Evolutionary conservation across 192 early-diverging fungal genomes (phyloP).

Genomic region (Coemansia sp.): DNA sequence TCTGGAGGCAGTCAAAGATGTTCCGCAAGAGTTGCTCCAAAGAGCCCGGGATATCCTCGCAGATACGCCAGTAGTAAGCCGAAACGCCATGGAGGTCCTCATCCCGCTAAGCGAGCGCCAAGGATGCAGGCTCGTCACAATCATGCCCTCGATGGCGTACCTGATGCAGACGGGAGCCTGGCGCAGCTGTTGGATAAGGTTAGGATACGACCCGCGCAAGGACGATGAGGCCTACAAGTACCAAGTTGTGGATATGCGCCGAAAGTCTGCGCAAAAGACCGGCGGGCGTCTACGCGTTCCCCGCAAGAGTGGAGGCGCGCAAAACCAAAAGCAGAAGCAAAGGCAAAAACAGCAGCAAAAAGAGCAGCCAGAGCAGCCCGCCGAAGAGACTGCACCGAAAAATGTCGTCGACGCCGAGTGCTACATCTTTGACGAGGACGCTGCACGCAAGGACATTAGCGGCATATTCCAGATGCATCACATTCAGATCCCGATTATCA

Average conservation of each 20-base stretch:
- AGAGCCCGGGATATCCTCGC: constrained; percentile 29
- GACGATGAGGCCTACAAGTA: constrained; percentile 42
- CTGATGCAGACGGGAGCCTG: constrained; percentile 43
- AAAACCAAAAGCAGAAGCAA: too few species aligned
- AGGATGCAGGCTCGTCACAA: background rate
- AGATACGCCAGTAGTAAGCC: constrained; percentile 31
- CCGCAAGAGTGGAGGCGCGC: background rate
- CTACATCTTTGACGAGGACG: constrained; percentile 28
- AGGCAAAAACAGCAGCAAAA: too few species aligned
- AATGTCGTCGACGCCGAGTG: constrained; percentile 7
- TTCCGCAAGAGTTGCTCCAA: constrained; percentile 18
- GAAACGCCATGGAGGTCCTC: constrained; percentile 43
- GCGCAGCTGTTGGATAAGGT: constrained; percentile 56
- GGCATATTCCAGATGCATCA: constrained; percentile 46
- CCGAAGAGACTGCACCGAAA: background rate
- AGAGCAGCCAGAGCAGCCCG: background rate
- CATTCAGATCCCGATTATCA: constrained; percentile 22
- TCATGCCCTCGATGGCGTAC: constrained; percentile 39
- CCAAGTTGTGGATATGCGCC: constrained; percentile 48
- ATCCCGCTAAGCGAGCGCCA: constrained; percentile 20
- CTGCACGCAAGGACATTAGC: constrained; percentile 17
- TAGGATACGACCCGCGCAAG: constrained; percentile 54
- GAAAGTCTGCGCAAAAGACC: background rate
- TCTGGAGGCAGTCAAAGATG: background rate
- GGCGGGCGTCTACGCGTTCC: constrained; percentile 1